These are phyloP conservation scores for Tephrocybe sp. DNA, from an alignment of 768 basidiomycete species.

Conservation along the genomic window DNA sequence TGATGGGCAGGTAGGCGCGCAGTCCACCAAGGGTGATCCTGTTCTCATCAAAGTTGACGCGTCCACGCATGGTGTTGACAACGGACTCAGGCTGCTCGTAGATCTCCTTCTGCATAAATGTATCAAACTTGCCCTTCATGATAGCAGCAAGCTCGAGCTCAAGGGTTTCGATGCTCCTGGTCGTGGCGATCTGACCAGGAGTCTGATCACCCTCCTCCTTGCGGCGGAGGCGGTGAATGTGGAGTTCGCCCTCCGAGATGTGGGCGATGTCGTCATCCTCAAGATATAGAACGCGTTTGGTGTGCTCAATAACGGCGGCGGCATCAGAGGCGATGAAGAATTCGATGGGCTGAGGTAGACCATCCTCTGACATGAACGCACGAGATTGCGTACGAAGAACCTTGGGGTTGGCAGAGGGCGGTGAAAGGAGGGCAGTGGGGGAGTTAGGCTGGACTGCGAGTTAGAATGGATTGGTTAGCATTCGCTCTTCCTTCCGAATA, in stretches of 20 bases:
- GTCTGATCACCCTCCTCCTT: conserved; percentile 70
- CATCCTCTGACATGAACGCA: conserved; percentile 98
- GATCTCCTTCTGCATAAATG: conserved; percentile 99
- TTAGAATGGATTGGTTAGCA: conserved; percentile 1
- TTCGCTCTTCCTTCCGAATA: neutral
- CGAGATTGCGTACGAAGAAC: conserved; percentile 93
- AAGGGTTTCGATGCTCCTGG: conserved; percentile 95
- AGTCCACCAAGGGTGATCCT: conserved; percentile 93
- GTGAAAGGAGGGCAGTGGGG: conserved; percentile 62
- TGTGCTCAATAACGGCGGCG: conserved; percentile 95
- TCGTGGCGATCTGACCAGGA: conserved; percentile 62
- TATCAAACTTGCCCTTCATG: conserved; percentile 99
- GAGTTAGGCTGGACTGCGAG: conserved; percentile 47
- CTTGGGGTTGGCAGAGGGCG: conserved; percentile 66
- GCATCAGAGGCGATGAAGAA: conserved; percentile 99
- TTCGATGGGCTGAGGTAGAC: conserved; percentile 97
- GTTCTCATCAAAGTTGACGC: conserved; percentile 95
- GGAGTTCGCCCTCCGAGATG: conserved; percentile 94
- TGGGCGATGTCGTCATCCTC: conserved; percentile 99
- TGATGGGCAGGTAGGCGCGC: conserved; percentile 92
- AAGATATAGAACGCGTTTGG: conserved; percentile 96
- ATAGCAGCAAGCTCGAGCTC: conserved; percentile 99
- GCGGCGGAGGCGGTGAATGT: conserved; percentile 96
- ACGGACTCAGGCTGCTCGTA: conserved; percentile 99
- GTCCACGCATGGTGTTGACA: conserved; percentile 99